Base-by-base conservation (phyloP, 2,329 filamentous ascomycete genomes). In the Colletotrichum destructivum region DNA sequence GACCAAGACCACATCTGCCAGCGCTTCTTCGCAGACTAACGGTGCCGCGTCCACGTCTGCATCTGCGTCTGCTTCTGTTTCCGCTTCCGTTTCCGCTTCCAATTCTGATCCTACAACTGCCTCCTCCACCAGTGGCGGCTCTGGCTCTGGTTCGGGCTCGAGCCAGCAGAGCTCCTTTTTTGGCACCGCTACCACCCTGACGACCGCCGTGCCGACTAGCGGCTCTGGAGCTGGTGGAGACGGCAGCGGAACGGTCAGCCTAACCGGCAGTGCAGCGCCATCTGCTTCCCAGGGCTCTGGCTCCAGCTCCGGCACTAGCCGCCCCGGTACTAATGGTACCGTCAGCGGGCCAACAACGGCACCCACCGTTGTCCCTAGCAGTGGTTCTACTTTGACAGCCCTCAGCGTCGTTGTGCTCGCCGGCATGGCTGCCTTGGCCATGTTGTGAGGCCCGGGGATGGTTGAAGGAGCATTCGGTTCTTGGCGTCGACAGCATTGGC, bases 191-290 rank as follows among this genome's bases (percentile, higher is more conserved):
- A 72, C 74, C 52, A 74, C 68, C 54, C 64, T 72, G 51, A 67
- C 72, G 49, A 73, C 75, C 38, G 74, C 75, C 40, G 66, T 76
- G 52, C 73, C 77, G 26, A 76, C 38, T 11, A 35, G 18, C 11
- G 23, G 46, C 26, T 60, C 54, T 11, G 52, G 66, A 44, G 52
- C 61, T 2, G 62, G 67, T 16, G 46, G 46, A 38, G 40, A 31
- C 63, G 66, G 31, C 18, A 12, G 35, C 40, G 62, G 76, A 66
- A 74, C 75, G 55, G 72, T 73, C 57, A 70, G 72, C 56, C 51
- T 75, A 40, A 62, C 78, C 40, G 71, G 73, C 54, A 68, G 74
- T 59, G 59, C 75, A 40, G 62, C 77, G 38, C 69, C 75, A 40
- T 71, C 78, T 54, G 66, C 76, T 35, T 59, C 60, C 26, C 44